Evolutionary conservation across 805 yeast species (phyloP).

Genomic region (Candida ascalaphidarum): DNA sequence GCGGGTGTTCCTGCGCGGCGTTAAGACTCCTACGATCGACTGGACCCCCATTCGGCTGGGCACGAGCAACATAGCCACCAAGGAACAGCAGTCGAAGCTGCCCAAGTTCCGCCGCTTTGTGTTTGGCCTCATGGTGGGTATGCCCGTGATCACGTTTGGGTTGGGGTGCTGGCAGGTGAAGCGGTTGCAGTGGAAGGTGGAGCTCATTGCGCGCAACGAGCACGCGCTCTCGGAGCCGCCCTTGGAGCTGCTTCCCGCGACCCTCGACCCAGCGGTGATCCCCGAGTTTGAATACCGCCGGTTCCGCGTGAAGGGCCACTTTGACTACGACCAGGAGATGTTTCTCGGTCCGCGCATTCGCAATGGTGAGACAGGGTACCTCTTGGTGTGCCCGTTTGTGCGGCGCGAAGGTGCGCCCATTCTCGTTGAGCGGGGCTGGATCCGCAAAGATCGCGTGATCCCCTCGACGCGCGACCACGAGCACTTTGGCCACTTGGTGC

Average conservation of each 20-base stretch:
- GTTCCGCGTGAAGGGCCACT: slow-evolving; percentile 69
- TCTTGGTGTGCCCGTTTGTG: slow-evolving; percentile 72
- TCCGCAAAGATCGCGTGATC: slow-evolving; percentile 55
- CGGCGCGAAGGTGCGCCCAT: slow-evolving; percentile 72
- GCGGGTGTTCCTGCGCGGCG: slow-evolving; percentile 8
- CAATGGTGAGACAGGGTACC: slow-evolving; percentile 65
- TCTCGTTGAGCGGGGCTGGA: slow-evolving; percentile 89
- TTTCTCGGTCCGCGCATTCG: slow-evolving; percentile 84
- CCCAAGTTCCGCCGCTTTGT: slow-evolving; percentile 30
- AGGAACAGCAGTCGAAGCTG: slow-evolving; percentile 30
- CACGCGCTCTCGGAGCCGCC: slow-evolving; percentile 71
- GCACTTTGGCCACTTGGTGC: slow-evolving; percentile 56
- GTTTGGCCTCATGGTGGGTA: slow-evolving; percentile 47
- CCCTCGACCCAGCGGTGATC: slow-evolving; percentile 55
- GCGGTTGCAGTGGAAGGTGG: slow-evolving; percentile 81
- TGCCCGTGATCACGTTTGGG: slow-evolving; percentile 81
- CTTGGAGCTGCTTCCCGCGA: slow-evolving; percentile 54
- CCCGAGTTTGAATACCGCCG: slow-evolving; percentile 75
- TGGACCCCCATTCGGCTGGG: slow-evolving; percentile 71
- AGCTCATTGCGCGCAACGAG: slow-evolving; percentile 75
- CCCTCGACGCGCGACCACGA: slow-evolving; percentile 41
- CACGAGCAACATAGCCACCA: slow-evolving; percentile 23
- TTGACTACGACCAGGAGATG: slow-evolving; percentile 78
- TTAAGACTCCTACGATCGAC: slow-evolving; percentile 65
- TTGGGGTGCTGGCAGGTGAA: slow-evolving; percentile 91